Conservation (phyloP, 116 monocot species). For the Dioscorea cayenensis region DNA sequence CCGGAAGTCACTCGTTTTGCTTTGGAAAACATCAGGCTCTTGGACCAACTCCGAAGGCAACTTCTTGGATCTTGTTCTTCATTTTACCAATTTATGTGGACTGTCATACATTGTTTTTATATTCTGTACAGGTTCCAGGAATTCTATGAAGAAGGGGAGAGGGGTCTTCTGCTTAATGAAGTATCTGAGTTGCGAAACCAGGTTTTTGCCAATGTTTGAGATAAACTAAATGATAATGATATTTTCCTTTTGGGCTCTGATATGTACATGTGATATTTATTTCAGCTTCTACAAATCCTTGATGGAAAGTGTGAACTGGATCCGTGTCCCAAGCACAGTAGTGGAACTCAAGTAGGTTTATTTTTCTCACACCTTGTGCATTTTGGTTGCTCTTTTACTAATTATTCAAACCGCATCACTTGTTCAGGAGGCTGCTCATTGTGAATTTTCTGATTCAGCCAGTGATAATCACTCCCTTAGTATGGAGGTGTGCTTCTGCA, state of each 20-base stretch:
- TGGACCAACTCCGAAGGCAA: slow-evolving; percentile 84
- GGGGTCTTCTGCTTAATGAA: slow-evolving; percentile 62
- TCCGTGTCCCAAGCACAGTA: slow-evolving; percentile 10
- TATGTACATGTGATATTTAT: slow-evolving; percentile 1
- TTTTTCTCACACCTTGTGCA: neutral
- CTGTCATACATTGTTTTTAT: neutral
- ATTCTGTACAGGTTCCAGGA: slow-evolving; percentile 63
- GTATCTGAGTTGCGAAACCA: slow-evolving; percentile 75
- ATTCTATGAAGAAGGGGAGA: slow-evolving; percentile 92
- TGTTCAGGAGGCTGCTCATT: slow-evolving; percentile 14
- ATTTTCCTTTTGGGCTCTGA: neutral
- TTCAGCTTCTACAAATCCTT: slow-evolving; percentile 45
- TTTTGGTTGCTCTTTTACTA: neutral
- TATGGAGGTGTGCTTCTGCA: slow-evolving; percentile 27
- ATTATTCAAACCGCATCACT: neutral
- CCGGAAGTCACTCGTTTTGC: slow-evolving; percentile 97
- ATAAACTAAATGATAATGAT: neutral
- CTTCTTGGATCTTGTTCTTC: neutral
- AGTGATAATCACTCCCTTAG: slow-evolving; percentile 19
- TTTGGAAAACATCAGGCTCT: slow-evolving; percentile 83
- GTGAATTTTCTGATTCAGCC: slow-evolving; percentile 9
- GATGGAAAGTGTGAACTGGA: slow-evolving; percentile 36
- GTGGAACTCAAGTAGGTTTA: slow-evolving; percentile 25
- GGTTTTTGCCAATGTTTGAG: slow-evolving; percentile 24
- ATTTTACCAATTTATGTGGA: neutral